Base-by-base conservation (phyloP, 2,329 filamentous ascomycete genomes). In the Trichoderma endophyticum region DNA sequence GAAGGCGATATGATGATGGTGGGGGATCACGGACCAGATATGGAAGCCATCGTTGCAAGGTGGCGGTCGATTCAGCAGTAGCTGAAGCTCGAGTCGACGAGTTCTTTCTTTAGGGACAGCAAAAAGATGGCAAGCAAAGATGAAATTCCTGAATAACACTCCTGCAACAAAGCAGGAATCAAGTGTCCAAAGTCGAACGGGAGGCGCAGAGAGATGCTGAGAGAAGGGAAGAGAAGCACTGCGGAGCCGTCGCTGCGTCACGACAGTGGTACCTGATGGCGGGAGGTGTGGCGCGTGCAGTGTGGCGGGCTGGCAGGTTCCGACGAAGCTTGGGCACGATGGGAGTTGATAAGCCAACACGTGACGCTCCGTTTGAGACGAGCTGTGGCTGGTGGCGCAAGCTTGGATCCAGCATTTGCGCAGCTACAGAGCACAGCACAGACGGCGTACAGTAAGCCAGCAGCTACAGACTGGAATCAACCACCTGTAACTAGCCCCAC, bases 21-120 rank as follows among this genome's bases (percentile, higher is more conserved):
- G 51, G 75, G 74, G 73, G 71, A 30, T 56, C 32, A 79, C 83
- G 79, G 79, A 89, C 88, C 84, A 78, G 85, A 83, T 80, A 89
- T 85, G 73, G 86, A 83, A 73, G 86, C 84, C 88, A 90, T 90
- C 73, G 76, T 83, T 77, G 67, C 74, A 26, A 66, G 36, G 34
- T 26, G 39, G 34, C 66, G 28, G 18, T 64, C 60, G 48, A 43
- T 30, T 56, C 43, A 57, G 39, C 59, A 70, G 48, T 43, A 28
- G 60, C 75, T 65, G 62, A 72, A 34, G 43, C 26, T n/a, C 24
- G 15, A 59, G 30, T 59, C 26, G 21, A 28, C 21, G 34, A 18
- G 14, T 18, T 39, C 60, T 39, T 61, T 21, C 30, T 21, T 36
- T 12, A 1, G 54, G 24, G 54, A 57, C 54, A 28, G 54, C 54